phyloP scores from a whole-genome alignment of 495 filamentous ascomycete genomes.

The Zalerion maritima region DNA sequence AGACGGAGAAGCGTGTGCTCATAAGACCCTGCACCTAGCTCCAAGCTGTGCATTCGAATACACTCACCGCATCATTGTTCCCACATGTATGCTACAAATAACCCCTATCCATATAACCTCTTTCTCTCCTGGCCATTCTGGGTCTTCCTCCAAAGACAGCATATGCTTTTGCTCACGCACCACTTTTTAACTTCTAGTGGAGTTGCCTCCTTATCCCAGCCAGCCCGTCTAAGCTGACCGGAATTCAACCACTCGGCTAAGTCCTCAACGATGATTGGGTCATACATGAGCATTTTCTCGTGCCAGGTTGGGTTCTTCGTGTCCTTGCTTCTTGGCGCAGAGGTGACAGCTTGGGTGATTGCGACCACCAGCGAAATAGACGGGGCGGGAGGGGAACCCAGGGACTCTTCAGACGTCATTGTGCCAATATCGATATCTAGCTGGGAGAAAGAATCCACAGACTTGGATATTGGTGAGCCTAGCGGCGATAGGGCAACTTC shows the following conservation, averaged over 20 bases:
- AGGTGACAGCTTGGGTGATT: constrained; percentile 52
- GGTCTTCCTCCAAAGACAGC: constrained; percentile 46
- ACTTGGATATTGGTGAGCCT: too few species aligned
- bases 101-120: constrained; percentile 16
- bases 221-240: constrained; percentile 44
- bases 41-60: too few species aligned
- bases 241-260: constrained; percentile 70
- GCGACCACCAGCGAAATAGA: too few species aligned
- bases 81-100: constrained; percentile 1
- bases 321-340: constrained; percentile 33
- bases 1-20: too few species aligned
- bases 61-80: background rate
- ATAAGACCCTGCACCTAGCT: too few species aligned
- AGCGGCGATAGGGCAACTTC: too few species aligned
- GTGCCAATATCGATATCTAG: too few species aligned
- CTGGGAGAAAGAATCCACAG: too few species aligned
- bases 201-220: constrained; percentile 50
- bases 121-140: constrained; percentile 31
- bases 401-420: too few species aligned
- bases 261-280: constrained; percentile 82
- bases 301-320: constrained; percentile 51
- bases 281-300: constrained; percentile 87
- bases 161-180: constrained; percentile 74
- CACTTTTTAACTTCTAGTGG: constrained; percentile 53
- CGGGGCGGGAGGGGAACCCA: too few species aligned